Conservation (phyloP, 257 asterid species). For the Coffea eugenioides region DNA sequence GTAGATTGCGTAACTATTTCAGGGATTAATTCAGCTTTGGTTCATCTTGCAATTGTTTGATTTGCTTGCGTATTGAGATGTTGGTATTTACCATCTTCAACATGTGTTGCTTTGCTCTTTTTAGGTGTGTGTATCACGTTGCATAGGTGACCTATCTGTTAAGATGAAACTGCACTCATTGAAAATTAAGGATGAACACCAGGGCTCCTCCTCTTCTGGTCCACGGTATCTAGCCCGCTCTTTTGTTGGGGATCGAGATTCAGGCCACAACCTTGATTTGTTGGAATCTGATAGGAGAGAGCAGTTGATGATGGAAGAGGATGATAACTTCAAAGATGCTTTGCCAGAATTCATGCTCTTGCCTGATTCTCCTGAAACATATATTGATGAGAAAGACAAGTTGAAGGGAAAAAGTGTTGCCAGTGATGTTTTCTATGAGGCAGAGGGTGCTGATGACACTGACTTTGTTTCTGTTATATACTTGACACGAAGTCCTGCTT, state of each 20-base stretch:
- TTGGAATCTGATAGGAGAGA: slow-evolving; percentile 52
- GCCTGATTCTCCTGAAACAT: slow-evolving; percentile 63
- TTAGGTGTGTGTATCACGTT: slow-evolving; percentile 82
- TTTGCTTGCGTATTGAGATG: not conserved
- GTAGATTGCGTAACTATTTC: too few species aligned
- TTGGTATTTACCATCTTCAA: slow-evolving; percentile 3
- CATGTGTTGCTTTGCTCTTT: slow-evolving; percentile 20
- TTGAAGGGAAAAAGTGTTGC: slow-evolving; percentile 37
- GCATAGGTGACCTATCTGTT: slow-evolving; percentile 64
- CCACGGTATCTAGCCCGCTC: slow-evolving; percentile 87
- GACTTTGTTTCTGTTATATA: slow-evolving; percentile 88
- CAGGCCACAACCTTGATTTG: slow-evolving; percentile 38
- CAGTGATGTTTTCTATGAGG: slow-evolving; percentile 80
- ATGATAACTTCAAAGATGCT: slow-evolving; percentile 87
- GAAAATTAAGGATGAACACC: slow-evolving; percentile 89
- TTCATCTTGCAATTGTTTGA: not conserved
- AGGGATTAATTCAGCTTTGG: not conserved
- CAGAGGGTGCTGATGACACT: slow-evolving; percentile 79
- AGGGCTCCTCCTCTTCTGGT: slow-evolving; percentile 58
- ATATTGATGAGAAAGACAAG: slow-evolving; percentile 57
- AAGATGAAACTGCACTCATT: slow-evolving; percentile 91
- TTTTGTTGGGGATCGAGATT: slow-evolving; percentile 50
- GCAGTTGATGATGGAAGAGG: slow-evolving; percentile 55
- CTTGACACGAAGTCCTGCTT: slow-evolving; percentile 62
- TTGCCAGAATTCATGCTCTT: slow-evolving; percentile 70